phyloP scores from a whole-genome alignment of 164 flowering plant species.

The Piper betle region DNA sequence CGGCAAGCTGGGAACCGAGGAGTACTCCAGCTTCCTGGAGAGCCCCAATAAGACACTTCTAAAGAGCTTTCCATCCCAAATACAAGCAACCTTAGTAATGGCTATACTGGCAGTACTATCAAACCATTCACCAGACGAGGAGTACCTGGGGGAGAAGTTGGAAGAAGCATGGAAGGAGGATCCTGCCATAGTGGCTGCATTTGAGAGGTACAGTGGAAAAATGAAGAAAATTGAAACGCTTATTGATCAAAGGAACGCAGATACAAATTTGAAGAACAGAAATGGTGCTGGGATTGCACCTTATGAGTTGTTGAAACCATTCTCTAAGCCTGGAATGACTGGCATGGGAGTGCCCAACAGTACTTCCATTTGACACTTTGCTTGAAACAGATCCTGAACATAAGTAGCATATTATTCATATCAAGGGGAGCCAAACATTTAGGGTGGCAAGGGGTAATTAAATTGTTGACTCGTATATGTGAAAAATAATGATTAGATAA shows the following conservation, averaged over 20 bases:
- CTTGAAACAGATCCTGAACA: too few species aligned
- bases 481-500: too few species aligned
- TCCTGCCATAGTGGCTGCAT: constrained; percentile 17
- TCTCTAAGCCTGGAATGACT: constrained; percentile 21
- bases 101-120: constrained; percentile 26
- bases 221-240: constrained; percentile 22
- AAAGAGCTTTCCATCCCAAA: constrained; percentile 21
- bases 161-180: constrained; percentile 25
- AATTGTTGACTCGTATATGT: too few species aligned
- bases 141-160: constrained; percentile 19
- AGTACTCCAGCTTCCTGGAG: constrained; percentile 9
- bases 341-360: constrained; percentile 23
- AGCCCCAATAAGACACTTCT: constrained; percentile 18
- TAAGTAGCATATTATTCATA: too few species aligned
- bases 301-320: constrained; percentile 31
- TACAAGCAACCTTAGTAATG: constrained; percentile 29
- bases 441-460: too few species aligned
- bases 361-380: constrained; percentile 16
- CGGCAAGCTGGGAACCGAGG: constrained; percentile 5
- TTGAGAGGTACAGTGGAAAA: constrained; percentile 12
- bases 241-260: constrained; percentile 24
- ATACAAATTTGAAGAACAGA: constrained; percentile 21
- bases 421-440: too few species aligned
- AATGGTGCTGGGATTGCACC: constrained; percentile 29
- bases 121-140: constrained; percentile 30